Percentiles rank a stretch among this genome's conserved stretches.
phyloP scores from a whole-genome alignment of 805 yeast genomes.

The Wickerhamomyces queroliae region DNA sequence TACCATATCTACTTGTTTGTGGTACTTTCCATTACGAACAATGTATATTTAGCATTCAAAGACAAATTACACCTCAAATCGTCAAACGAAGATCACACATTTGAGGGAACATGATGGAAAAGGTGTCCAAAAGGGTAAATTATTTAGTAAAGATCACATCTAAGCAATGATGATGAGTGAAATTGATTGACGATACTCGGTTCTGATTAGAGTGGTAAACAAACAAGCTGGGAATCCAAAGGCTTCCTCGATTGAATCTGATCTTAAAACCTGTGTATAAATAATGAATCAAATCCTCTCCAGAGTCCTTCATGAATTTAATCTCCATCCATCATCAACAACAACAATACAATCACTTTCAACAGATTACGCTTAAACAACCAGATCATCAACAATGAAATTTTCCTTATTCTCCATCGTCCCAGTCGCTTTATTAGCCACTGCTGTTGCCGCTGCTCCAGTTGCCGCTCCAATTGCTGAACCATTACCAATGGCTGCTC shows the following conservation, averaged over 20 bases:
- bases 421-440: constrained; percentile 9
- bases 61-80: no score
- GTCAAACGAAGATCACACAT: no score
- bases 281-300: neutral
- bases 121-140: no score
- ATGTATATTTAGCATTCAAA: no score
- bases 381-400: neutral
- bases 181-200: neutral
- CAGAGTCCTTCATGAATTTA: neutral
- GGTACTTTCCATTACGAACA: no score
- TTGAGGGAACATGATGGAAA: no score
- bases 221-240: neutral
- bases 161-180: no score
- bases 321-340: neutral
- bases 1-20: no score
- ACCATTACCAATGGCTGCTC: constrained; percentile 6
- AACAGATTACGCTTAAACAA: no score
- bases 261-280: neutral
- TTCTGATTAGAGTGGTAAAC: no score
- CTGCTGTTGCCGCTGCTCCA: constrained; percentile 7
- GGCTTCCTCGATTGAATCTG: neutral
- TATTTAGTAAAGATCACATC: no score
- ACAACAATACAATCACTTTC: no score
- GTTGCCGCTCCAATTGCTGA: constrained; percentile 4
- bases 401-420: neutral